Evolutionary conservation across 2,329 filamentous ascomycete genomes (phyloP).

Genomic region (Sporothrix dimorphospora): DNA sequence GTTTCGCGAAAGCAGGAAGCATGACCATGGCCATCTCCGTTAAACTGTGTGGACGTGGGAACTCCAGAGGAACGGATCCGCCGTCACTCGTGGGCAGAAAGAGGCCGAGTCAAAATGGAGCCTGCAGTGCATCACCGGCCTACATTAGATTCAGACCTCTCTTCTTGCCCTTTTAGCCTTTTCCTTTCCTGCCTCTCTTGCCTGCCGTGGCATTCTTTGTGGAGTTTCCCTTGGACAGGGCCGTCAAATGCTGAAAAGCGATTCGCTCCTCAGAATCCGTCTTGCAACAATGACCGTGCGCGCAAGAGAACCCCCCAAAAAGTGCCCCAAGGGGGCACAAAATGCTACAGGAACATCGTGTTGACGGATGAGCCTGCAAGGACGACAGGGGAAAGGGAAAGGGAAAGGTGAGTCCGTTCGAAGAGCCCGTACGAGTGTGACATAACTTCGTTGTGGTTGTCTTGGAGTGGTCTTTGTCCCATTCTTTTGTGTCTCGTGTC

Average conservation of each 20-base stretch:
- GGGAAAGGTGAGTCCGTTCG: too few relatives aligned
- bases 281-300: constrained; percentile 13
- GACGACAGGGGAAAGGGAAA: not conserved
- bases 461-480: not conserved
- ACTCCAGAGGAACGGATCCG: not conserved
- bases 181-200: not conserved
- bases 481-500: not conserved
- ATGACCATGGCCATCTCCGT: not conserved
- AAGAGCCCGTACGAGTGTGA: not conserved
- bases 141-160: not conserved
- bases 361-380: too few relatives aligned
- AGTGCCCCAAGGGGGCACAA: not conserved
- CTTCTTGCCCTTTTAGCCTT: not conserved
- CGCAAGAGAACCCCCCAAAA: not conserved
- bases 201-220: not conserved
- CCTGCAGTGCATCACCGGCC: not conserved
- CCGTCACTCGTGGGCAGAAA: not conserved
- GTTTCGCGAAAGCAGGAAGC: not conserved
- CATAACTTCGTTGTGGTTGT: not conserved
- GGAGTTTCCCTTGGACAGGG: not conserved
- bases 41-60: not conserved
- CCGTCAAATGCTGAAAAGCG: constrained; percentile 13
- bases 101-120: not conserved
- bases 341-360: constrained; percentile 6
- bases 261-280: not conserved